These are phyloP conservation scores for Sporobolomyces pararoseus DNA, from an alignment of 768 basidiomycete genomes.

Conservation along the genomic window DNA sequence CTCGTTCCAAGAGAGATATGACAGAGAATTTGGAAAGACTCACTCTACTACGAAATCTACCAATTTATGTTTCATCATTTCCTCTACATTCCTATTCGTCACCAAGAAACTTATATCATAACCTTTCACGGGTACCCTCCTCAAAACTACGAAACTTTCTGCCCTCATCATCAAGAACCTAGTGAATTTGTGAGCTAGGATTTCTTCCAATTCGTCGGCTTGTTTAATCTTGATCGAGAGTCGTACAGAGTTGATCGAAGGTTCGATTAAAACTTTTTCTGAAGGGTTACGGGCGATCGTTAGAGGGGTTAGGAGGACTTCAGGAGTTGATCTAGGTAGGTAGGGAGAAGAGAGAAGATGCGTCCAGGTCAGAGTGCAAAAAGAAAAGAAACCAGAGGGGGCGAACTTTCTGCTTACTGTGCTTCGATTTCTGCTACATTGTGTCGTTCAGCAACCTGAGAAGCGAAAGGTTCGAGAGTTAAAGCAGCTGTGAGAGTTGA, in stretches of 20 bases:
- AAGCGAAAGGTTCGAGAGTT: slow-evolving; percentile 95
- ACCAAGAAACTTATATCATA: slow-evolving; percentile 98
- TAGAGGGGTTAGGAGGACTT: slow-evolving; percentile 88
- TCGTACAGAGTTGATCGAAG: slow-evolving; percentile 93
- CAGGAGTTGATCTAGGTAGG: slow-evolving; percentile 78
- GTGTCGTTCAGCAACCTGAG: slow-evolving; percentile 62
- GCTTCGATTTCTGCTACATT: slow-evolving; percentile 36
- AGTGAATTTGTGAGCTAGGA: slow-evolving; percentile 96
- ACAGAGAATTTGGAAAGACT: not conserved
- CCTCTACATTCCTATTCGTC: slow-evolving; percentile 92
- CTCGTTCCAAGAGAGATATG: not conserved
- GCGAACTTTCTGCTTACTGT: slow-evolving; percentile 21
- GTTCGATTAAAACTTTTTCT: slow-evolving; percentile 93
- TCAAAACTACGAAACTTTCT: slow-evolving; percentile 92
- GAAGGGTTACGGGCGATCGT: slow-evolving; percentile 95
- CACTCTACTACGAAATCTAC: slow-evolving; percentile 99
- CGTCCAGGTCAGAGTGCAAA: not conserved
- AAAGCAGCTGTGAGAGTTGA: slow-evolving; percentile 96
- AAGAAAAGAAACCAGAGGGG: not conserved
- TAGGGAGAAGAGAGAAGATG: not conserved
- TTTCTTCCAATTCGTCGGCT: slow-evolving; percentile 96
- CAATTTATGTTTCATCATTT: slow-evolving; percentile 99
- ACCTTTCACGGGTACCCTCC: slow-evolving; percentile 93
- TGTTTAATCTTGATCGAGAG: slow-evolving; percentile 98
- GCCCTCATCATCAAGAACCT: slow-evolving; percentile 99